These are phyloP conservation scores for Ustilago nuda DNA, from an alignment of 1,284 basidiomycete species.

Conservation along the genomic window DNA sequence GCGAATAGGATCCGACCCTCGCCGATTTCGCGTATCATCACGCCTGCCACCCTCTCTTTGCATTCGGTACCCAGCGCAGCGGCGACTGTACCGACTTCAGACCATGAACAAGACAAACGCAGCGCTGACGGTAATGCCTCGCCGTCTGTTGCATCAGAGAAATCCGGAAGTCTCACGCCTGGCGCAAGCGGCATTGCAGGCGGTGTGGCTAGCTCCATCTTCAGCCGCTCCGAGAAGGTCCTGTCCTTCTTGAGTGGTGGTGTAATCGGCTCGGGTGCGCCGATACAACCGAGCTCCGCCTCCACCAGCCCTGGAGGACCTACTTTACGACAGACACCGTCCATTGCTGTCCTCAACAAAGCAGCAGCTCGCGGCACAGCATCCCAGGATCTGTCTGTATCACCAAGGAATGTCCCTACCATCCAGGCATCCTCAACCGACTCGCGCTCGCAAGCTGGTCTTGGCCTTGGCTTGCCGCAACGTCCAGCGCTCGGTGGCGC, in stretches of 20 bases:
- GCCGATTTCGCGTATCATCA: slow-evolving; percentile 59
- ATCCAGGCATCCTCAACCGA: not conserved
- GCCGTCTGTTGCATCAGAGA: slow-evolving; percentile 36
- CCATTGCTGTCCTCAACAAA: slow-evolving; percentile 42
- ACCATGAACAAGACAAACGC: slow-evolving; percentile 7
- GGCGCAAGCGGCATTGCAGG: slow-evolving; percentile 22
- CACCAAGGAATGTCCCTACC: slow-evolving; percentile 10
- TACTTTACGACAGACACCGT: slow-evolving; percentile 32
- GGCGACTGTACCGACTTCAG: slow-evolving; percentile 1
- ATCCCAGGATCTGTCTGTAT: slow-evolving; percentile 35
- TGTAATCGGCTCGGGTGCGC: slow-evolving; percentile 31
- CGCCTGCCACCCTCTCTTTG: slow-evolving; percentile 59
- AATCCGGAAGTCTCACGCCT: slow-evolving; percentile 39
- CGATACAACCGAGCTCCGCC: slow-evolving; percentile 28
- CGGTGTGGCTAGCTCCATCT: slow-evolving; percentile 34
- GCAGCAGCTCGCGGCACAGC: slow-evolving; percentile 39
- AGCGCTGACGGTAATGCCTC: slow-evolving; percentile 28
- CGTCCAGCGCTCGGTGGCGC: slow-evolving; percentile 32
- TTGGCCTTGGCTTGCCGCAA: slow-evolving; percentile 34
- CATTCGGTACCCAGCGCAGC: slow-evolving; percentile 39
- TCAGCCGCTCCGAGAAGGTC: slow-evolving; percentile 46
- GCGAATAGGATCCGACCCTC: slow-evolving; percentile 34
- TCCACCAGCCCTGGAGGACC: slow-evolving; percentile 13
- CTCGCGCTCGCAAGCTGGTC: slow-evolving; percentile 21
- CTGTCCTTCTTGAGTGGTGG: slow-evolving; percentile 46